Conservation (phyloP, 2,329 filamentous ascomycete genomes). For the Piedraia hortae region DNA sequence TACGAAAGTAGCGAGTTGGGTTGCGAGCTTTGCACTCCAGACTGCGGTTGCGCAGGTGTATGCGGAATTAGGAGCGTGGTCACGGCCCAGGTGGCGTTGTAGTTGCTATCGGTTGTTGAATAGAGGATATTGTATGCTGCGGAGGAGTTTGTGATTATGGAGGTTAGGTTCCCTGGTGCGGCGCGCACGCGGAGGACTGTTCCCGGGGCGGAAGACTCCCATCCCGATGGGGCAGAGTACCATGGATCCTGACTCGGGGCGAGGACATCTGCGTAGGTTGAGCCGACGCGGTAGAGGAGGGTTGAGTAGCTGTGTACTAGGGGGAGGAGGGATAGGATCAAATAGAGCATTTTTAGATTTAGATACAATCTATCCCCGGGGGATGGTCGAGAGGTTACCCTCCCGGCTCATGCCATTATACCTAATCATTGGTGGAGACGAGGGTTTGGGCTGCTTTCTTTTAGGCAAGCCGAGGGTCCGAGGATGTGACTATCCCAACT, state of each 20-base stretch:
- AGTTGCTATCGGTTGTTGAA: conserved; percentile 7
- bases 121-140: conserved; percentile 10
- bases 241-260: conserved; percentile 14
- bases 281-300: neutral
- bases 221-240: conserved; percentile 11
- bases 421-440: too few relatives aligned
- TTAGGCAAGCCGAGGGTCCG: too few relatives aligned
- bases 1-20: conserved; percentile 8
- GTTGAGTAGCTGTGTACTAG: too few relatives aligned
- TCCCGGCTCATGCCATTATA: too few relatives aligned
- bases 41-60: conserved; percentile 1
- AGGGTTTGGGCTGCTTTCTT: too few relatives aligned
- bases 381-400: too few relatives aligned
- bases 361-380: too few relatives aligned
- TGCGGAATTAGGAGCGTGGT: conserved; percentile 8
- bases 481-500: too few relatives aligned
- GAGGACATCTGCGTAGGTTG: conserved; percentile 2
- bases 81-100: conserved; percentile 8
- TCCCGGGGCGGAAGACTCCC: conserved; percentile 10
- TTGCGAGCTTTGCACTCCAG: conserved; percentile 1
- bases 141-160: conserved; percentile 7
- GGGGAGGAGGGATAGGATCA: too few relatives aligned
- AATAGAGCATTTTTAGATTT: too few relatives aligned
- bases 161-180: conserved; percentile 9
- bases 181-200: conserved; percentile 11